Evolutionary conservation across 2,329 filamentous ascomycete species (phyloP), one percentile per base, ranked within the genome.

Genomic region (Pestalotiopsis sp.): DNA sequence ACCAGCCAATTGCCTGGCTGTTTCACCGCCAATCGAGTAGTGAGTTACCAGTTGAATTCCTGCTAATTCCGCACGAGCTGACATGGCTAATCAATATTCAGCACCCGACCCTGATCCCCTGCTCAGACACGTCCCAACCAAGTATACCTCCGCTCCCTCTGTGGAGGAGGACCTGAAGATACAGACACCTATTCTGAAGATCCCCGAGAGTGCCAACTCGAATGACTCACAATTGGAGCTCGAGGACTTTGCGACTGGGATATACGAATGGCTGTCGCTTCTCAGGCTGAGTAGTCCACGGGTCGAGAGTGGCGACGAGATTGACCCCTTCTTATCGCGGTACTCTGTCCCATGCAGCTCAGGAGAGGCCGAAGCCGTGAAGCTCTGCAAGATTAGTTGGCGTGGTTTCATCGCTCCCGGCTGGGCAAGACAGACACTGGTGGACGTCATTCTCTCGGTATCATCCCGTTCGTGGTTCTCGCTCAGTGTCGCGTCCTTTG

Each of bases 241-340:
- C 45, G 89, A 92, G 68, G 89, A 93, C 25, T 86, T 85, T 70
- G 87, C 88, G 1, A 83, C 86, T 0, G 89, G 91, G 20, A 76
- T 91, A 13, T 90, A 94, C 72, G 93, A 96, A 80, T 96, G 92
- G 90, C 76, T 95, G 0, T 90, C 90, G 2, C 80, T 97, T n/a
- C 77, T 91, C 4, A 85, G 87, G 12, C 83, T 94, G 0, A 80
- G 84, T 11, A 93, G 92, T 68, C 88, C 91, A n/a, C 85, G 92
- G 27, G 77, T 95, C 20, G 74, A 79, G 12, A 77, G 80, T 3
- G 77, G 76, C 11, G 92, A 95, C 77, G 77, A 75, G 4, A 85
- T 94, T 39, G 91, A 95, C 78, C 81, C 88, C 0, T 93, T 91
- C 75, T 81, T 96, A 3, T 92, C 89, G 31, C 86, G 90, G 25